phyloP scores from a whole-genome alignment of 805 yeast species.

The Jamesozyma spencerorum region DNA sequence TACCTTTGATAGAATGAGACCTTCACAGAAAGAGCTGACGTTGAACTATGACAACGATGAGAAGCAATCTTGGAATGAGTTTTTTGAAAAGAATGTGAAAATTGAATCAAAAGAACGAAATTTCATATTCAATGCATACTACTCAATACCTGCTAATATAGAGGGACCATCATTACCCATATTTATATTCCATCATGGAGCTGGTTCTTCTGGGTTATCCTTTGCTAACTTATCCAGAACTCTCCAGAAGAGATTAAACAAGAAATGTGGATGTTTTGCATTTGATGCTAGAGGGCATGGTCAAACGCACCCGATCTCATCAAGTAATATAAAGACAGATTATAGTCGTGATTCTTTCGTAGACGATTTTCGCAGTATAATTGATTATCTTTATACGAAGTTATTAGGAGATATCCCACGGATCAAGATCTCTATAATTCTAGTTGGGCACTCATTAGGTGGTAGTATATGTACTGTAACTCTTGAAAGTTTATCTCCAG shows the following conservation, averaged over 20 bases:
- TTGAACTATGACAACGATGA: not conserved
- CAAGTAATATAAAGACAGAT: slow-evolving; percentile 32
- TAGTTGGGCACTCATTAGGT: slow-evolving; percentile 89
- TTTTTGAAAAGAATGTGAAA: slow-evolving; percentile 14
- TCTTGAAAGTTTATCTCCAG: slow-evolving; percentile 21
- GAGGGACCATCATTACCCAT: slow-evolving; percentile 36
- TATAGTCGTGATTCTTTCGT: slow-evolving; percentile 38
- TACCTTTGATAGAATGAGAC: not conserved
- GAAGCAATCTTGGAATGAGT: slow-evolving; percentile 18
- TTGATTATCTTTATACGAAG: slow-evolving; percentile 32
- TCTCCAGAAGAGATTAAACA: slow-evolving; percentile 26
- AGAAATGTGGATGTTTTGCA: slow-evolving; percentile 52
- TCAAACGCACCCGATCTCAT: slow-evolving; percentile 28
- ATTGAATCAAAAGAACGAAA: slow-evolving; percentile 11
- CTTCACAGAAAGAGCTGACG: too few species aligned
- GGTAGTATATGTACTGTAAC: slow-evolving; percentile 70
- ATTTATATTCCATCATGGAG: slow-evolving; percentile 84
- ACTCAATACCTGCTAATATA: slow-evolving; percentile 38
- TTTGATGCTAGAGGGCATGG: slow-evolving; percentile 91
- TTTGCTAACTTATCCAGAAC: slow-evolving; percentile 47
- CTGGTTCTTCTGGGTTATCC: slow-evolving; percentile 80
- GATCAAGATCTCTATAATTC: slow-evolving; percentile 33
- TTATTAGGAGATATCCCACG: slow-evolving; percentile 6
- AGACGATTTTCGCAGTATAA: slow-evolving; percentile 46
- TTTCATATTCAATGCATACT: slow-evolving; percentile 45